Conservation (phyloP, 139 green algal genomes). For the Tetraselmis chui region DNA sequence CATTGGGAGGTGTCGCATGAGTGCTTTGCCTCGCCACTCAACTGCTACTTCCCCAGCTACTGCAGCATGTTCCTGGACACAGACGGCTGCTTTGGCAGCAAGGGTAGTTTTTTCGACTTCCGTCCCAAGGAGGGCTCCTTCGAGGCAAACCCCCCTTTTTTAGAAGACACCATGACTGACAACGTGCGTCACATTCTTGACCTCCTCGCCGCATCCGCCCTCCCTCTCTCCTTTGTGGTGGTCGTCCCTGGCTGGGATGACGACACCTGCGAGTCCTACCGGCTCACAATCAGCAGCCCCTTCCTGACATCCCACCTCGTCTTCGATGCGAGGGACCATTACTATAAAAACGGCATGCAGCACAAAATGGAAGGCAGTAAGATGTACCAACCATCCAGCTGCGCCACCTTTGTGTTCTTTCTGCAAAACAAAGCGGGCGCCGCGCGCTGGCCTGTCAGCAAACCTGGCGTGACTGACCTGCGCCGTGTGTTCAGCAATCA, state of each 20-base stretch:
- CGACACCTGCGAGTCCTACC: background rate
- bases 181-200: constrained; percentile 4
- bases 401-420: background rate
- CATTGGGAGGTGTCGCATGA: constrained; percentile 4
- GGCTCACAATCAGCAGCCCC: background rate
- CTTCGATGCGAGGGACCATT: background rate
- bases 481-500: background rate
- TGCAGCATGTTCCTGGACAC: constrained; percentile 21
- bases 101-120: constrained; percentile 29
- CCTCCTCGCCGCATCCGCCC: constrained; percentile 11
- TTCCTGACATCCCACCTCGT: background rate
- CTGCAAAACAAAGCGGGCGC: background rate
- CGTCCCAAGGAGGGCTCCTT: constrained; percentile 3
- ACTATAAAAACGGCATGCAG: background rate
- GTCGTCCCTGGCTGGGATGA: constrained; percentile 21
- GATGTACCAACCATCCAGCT: background rate
- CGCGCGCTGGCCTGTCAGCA: background rate
- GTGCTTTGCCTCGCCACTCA: constrained; percentile 21
- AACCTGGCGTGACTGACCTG: background rate
- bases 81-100: constrained; percentile 20
- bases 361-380: background rate
- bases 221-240: constrained; percentile 19
- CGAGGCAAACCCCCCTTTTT: constrained; percentile 26
- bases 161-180: constrained; percentile 9
- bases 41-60: constrained; percentile 13